Evolutionary conservation across 352 stramenopile species (phyloP), one percentile per base, ranked within the genome.

Genomic region (Globisporangium mamillatum): DNA sequence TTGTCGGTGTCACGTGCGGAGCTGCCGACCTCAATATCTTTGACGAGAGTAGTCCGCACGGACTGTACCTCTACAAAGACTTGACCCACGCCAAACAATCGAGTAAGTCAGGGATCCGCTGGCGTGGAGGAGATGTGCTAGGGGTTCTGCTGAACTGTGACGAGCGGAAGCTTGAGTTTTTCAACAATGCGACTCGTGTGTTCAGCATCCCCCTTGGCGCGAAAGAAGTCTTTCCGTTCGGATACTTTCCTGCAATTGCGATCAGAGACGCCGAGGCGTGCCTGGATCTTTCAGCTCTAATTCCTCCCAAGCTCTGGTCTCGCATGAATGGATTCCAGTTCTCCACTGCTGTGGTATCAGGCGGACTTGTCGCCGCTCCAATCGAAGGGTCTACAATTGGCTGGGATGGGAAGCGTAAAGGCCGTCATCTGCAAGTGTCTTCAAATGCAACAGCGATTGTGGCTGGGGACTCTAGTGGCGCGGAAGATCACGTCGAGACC

Each of bases 71-170:
- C 29, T 55, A 81, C 34, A 78, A 75, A 16, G 81, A 89, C 48
- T 60, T 60, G 20, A 60, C 16, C 32, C 69, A 63, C 34, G 55
- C 29, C 0, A 63, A 79, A 36, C 68, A 67, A 16, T 16, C 73
- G 27, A 63, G 57, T 48, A 29, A 70, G 34, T 54, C 41, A 1
- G 66, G 66, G 24, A 61, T 86, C 66, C 71, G 66, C 14, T 90
- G 77, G 74, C 73, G 77, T 64, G 32, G 66, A 16, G 53, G 67
- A 12, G 66, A 79, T 41, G 68, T 76, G 9, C 70, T 93, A 55
- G 84, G 84, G 0, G 78, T 91, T 24, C 52, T 93, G 5, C 61
- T 92, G 14, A 81, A 88, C 69, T 92, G 82, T 60, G 82, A 90
- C 29, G 77, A 84, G 48, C 78, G 74, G 14, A 80, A 80, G 65